Evolutionary conservation across 352 stramenopile species (phyloP).

Genomic region (Pythium rhizo-oryzae): DNA sequence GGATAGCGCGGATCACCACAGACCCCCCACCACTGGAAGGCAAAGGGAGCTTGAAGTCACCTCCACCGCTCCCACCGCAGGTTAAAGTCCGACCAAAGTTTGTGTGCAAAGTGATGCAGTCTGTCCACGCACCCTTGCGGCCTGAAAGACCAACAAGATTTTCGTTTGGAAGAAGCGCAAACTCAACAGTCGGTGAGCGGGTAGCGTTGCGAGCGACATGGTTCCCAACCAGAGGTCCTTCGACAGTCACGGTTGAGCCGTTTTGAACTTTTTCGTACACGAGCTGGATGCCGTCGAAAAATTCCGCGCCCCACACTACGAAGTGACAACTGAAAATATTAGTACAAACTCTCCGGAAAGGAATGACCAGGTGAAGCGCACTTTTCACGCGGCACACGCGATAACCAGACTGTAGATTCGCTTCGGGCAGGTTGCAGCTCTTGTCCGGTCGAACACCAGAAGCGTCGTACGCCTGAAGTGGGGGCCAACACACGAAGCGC

Average conservation of each 20-base stretch:
- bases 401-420: slow-evolving; percentile 48
- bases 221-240: slow-evolving; percentile 60
- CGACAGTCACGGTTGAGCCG: not conserved
- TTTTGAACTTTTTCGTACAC: slow-evolving; percentile 39
- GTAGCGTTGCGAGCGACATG: slow-evolving; percentile 31
- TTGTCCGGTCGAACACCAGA: slow-evolving; percentile 34
- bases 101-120: slow-evolving; percentile 60
- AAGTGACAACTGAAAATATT: not conserved
- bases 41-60: slow-evolving; percentile 45
- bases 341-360: not conserved
- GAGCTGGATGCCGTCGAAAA: slow-evolving; percentile 64
- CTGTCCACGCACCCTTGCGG: slow-evolving; percentile 77
- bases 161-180: slow-evolving; percentile 56
- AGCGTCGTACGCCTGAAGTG: slow-evolving; percentile 43
- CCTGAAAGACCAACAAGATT: slow-evolving; percentile 53
- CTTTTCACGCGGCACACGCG: slow-evolving; percentile 51
- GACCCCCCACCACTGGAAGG: slow-evolving; percentile 12
- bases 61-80: slow-evolving; percentile 65
- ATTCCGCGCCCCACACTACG: slow-evolving; percentile 73
- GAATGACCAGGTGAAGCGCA: slow-evolving; percentile 31
- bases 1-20: slow-evolving; percentile 60
- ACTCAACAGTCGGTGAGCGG: slow-evolving; percentile 35
- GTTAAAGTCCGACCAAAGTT: slow-evolving; percentile 62
- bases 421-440: slow-evolving; percentile 36
- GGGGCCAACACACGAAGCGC: slow-evolving; percentile 50